Percentiles rank a stretch among this genome's conserved stretches.
Conservation (phyloP, 441 rosid genomes). For the Cnidoscolus chayamansa region DNA sequence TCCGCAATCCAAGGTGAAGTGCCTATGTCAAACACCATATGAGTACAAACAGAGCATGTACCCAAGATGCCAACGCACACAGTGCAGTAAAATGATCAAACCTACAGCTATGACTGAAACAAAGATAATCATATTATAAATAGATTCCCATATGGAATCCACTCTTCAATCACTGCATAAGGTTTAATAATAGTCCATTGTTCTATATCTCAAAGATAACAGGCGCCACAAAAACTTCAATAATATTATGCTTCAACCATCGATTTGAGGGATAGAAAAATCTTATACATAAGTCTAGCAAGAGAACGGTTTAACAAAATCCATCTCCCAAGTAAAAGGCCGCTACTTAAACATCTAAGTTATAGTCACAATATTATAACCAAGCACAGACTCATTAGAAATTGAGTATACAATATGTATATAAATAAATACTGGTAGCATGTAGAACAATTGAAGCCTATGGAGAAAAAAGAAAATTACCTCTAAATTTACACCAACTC, state of each 20-base stretch:
- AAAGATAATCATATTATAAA: background rate
- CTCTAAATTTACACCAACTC: conserved; percentile 91
- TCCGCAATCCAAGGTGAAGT: background rate
- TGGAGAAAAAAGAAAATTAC: conserved; percentile 24
- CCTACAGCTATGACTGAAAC: background rate
- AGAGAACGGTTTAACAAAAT: too few species aligned
- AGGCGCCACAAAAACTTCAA: conserved; percentile 1
- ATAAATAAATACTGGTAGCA: background rate
- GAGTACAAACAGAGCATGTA: background rate
- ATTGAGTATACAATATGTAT: too few species aligned
- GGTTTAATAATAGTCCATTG: background rate
- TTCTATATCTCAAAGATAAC: background rate
- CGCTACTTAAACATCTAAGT: too few species aligned
- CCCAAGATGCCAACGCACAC: background rate
- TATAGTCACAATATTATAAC: too few species aligned
- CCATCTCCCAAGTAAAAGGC: too few species aligned
- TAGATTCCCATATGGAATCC: background rate
- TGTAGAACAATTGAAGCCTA: background rate
- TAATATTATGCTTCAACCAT: background rate
- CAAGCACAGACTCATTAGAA: too few species aligned
- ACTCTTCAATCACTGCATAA: background rate
- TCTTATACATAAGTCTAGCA: too few species aligned
- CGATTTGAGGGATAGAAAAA: background rate
- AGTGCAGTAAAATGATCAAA: background rate
- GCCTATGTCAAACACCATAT: background rate